These are phyloP conservation scores for Candida suzukii DNA, from an alignment of 805 yeast species.

Conservation along the genomic window DNA sequence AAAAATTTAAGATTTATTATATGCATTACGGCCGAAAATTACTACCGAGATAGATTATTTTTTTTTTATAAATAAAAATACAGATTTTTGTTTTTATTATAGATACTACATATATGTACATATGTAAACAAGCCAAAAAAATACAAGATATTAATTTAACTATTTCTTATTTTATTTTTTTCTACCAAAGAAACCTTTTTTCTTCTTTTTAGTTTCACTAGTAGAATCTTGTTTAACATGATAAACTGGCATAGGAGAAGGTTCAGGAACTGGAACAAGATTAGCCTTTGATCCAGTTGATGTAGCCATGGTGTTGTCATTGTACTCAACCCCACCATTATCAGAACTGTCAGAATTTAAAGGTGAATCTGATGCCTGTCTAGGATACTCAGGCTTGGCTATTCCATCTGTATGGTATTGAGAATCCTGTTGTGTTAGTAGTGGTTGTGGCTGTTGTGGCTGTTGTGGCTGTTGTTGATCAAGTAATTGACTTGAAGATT, in stretches of 20 bases:
- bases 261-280: conserved; percentile 19
- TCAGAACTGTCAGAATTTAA: conserved; percentile 1
- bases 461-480: conserved; percentile 2
- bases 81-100: no score
- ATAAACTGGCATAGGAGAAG: conserved; percentile 40
- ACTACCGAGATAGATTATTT: no score
- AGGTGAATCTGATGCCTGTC: neutral
- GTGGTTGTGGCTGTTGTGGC: conserved; percentile 1
- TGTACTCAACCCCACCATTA: conserved; percentile 3
- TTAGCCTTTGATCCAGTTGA: neutral
- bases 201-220: conserved; percentile 36
- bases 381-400: neutral
- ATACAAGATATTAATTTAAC: no score
- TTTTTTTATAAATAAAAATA: no score
- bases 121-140: no score
- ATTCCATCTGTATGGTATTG: neutral
- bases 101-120: no score
- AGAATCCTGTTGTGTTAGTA: neutral
- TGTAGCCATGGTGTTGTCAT: neutral
- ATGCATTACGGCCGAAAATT: no score
- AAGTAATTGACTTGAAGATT: conserved; percentile 1
- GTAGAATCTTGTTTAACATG: conserved; percentile 35
- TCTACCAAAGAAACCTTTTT: conserved; percentile 73
- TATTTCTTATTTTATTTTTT: conserved; percentile 48
- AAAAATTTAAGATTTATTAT: no score